Evolutionary conservation across 1,139 yeast species (phyloP).

Genomic region (Entelexis paramagnoliae): DNA sequence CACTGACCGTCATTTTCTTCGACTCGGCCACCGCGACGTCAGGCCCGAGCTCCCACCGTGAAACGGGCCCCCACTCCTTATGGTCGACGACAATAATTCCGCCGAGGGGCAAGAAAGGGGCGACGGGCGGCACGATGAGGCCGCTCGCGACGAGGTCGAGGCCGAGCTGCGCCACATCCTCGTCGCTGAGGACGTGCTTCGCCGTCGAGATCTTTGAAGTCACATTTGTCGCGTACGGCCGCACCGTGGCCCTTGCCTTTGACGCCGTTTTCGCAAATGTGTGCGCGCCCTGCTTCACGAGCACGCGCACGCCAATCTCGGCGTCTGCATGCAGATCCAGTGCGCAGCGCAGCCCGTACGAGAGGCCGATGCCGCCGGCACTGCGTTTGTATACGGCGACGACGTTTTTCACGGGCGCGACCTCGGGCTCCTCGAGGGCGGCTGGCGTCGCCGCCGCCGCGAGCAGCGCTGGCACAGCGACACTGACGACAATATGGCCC

Average conservation of each 20-base stretch:
- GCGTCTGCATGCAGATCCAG: conserved; percentile 41
- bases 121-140: conserved; percentile 37
- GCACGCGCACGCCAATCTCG: conserved; percentile 20
- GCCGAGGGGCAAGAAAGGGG: conserved; percentile 47
- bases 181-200: neutral
- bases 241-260: neutral
- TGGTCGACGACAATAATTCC: conserved; percentile 41
- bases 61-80: conserved; percentile 25
- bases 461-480: conserved; percentile 13
- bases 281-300: conserved; percentile 35
- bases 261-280: conserved; percentile 34
- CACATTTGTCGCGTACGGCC: conserved; percentile 9
- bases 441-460: conserved; percentile 9
- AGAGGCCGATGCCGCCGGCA: conserved; percentile 40
- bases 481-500: conserved; percentile 12
- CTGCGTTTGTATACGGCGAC: conserved; percentile 45
- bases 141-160: conserved; percentile 16
- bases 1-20: conserved; percentile 33
- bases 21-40: conserved; percentile 46
- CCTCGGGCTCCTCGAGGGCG: conserved; percentile 16
- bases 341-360: conserved; percentile 49
- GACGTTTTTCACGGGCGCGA: conserved; percentile 35
- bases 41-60: conserved; percentile 43
- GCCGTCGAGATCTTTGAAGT: neutral
- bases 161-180: conserved; percentile 3